Conservation (phyloP, 2,329 filamentous ascomycete genomes). For the Fusarium foetens region DNA sequence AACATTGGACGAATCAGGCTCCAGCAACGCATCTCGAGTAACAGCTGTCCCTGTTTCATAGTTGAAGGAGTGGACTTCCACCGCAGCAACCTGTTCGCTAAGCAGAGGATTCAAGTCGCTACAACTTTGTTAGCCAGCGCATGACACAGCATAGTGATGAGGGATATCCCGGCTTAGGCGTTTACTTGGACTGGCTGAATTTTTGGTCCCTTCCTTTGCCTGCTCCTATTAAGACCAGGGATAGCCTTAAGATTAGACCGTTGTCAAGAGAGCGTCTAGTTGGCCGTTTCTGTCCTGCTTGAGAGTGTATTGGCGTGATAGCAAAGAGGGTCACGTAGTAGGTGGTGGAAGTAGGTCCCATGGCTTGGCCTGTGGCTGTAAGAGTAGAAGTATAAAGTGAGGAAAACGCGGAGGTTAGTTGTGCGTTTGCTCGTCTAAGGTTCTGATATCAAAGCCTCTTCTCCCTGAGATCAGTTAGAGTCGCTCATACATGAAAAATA, state of each 20-base stretch:
- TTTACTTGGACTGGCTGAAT: slow-evolving; percentile 35
- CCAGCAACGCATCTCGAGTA: slow-evolving; percentile 15
- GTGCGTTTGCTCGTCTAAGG: slow-evolving; percentile 2
- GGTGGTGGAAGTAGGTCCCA: slow-evolving; percentile 2
- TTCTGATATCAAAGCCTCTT: not conserved
- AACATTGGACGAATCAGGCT: slow-evolving; percentile 34
- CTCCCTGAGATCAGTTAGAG: not conserved
- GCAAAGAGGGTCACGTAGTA: slow-evolving; percentile 12
- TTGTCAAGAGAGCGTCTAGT: not conserved
- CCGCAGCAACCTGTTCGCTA: slow-evolving; percentile 4
- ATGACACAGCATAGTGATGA: slow-evolving; percentile 28
- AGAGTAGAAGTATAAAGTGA: slow-evolving; percentile 26
- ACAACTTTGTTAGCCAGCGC: slow-evolving; percentile 16
- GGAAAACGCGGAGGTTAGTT: not conserved
- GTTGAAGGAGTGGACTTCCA: slow-evolving; percentile 2
- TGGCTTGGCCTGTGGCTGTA: slow-evolving; percentile 1
- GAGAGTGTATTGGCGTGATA: slow-evolving; percentile 10
- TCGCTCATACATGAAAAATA: not conserved
- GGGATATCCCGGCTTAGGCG: slow-evolving; percentile 16
- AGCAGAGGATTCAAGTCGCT: slow-evolving; percentile 10
- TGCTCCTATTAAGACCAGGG: not conserved
- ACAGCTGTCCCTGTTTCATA: slow-evolving; percentile 34
- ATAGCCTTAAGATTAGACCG: slow-evolving; percentile 12
- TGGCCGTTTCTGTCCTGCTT: slow-evolving; percentile 11
- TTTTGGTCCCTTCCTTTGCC: not conserved